phyloP scores from a whole-genome alignment of 2,329 filamentous ascomycete species.

The Alternaria triticimaculans region DNA sequence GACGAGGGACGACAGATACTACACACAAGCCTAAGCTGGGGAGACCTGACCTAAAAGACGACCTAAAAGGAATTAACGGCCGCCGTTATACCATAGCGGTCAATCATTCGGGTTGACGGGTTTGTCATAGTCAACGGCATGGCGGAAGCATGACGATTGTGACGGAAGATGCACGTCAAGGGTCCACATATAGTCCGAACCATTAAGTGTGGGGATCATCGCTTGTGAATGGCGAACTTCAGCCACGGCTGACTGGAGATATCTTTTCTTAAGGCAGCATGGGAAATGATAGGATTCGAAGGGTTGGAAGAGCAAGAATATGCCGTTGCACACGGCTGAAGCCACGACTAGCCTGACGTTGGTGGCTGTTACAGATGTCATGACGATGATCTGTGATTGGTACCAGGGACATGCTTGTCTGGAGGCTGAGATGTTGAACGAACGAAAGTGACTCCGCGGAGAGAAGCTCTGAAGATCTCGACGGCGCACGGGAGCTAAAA shows the following conservation, averaged over 20 bases:
- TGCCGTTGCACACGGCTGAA: background rate
- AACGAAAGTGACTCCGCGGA: background rate
- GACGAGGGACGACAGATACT: background rate
- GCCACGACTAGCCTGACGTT: background rate
- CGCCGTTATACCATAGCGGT: background rate
- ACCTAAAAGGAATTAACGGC: background rate
- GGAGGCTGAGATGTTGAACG: background rate
- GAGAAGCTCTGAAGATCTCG: background rate
- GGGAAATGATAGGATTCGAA: background rate
- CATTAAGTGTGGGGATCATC: background rate
- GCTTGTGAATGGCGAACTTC: background rate
- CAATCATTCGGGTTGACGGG: background rate
- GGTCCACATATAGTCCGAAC: conserved; percentile 5
- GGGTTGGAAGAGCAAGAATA: background rate
- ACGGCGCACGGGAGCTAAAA: background rate
- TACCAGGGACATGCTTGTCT: background rate
- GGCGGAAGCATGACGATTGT: conserved; percentile 6
- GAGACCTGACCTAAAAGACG: background rate
- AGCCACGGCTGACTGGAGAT: background rate
- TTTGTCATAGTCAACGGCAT: background rate
- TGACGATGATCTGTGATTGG: background rate
- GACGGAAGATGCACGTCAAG: conserved; percentile 9
- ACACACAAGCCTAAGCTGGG: background rate
- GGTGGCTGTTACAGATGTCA: conserved; percentile 2
- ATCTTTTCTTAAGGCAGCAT: background rate